Evolutionary conservation across 768 basidiomycete species (phyloP), one percentile per base, ranked within the genome.

Genomic region (Trametes villosa): DNA sequence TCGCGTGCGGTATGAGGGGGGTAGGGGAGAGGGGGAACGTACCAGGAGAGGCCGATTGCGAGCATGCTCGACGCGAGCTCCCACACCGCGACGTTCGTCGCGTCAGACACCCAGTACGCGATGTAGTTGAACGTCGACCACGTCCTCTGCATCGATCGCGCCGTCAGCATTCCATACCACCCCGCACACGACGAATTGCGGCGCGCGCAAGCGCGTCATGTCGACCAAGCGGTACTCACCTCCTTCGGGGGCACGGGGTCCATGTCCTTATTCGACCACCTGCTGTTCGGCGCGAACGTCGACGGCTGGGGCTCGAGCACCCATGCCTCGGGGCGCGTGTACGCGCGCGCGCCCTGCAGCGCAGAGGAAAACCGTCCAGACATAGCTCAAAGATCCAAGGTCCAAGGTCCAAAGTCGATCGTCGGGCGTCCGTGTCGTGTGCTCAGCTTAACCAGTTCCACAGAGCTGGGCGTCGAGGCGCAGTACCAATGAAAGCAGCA

Each of bases 241-340:
- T 26, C 38, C 29, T 83, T 72, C 0, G 74, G 79, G 40, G 86
- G 86, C 12, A 90, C 87, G 6, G 89, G 88, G 63, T 90, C 89
- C 85, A 91, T 89, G 68, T 90, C 90, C 64, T 82, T 82, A 72
- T 92, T 92, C 63, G 77, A 80, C 87, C 87, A 89, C 70, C 79
- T 76, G 62, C 79, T 78, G 45, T 69, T 79, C 9, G 85, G 81
- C 4, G 86, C 88, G 66, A 87, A 85, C 26, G 80, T 82, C 22
- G 81, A 81, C 40, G 78, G 71, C 53, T 81, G 78, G 11, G 82
- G 79, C 65, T 83, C 76, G 36, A 88, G 78, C 15, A 74, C 76
- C 86, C 83, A 86, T 26, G 68, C 66, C 12, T 78, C 76, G 3
- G 73, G 71, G 52, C 70, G 75, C 62, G 75, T 64, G 69, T 73